Evolutionary conservation across 345 rosid genomes (phyloP), one percentile per base, ranked within the genome.

Genomic region (Gossypium turneri): DNA sequence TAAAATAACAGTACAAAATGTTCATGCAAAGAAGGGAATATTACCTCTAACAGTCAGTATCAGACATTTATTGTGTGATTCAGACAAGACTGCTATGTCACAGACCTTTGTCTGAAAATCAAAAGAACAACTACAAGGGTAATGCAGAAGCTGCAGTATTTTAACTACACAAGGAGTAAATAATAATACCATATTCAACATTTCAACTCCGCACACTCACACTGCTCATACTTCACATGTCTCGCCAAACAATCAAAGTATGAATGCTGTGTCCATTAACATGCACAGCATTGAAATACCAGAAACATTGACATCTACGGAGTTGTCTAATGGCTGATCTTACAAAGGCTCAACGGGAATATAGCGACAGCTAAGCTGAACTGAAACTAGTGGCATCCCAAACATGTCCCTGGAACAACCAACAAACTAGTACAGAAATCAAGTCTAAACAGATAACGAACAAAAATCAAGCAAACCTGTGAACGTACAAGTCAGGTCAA

Each of bases 171-270:
- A 48, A 20, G 20, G 58, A 68, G 44, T 9, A 34, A 34, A 34
- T 51, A 24, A 68, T 45, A 67, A 16, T 66, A 66, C 71, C 55
- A 7, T 22, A 45, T 67, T 66, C 70, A 65, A 22, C 70, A 19
- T 29, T 67, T 66, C 70, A 65, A 22, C 70, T 43, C 52, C 45
- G 4, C 12, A 66, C 34, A 13, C 70, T 66, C 70, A 12, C 51
- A 66, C 10, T 27, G 4, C 0, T 0, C 27, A 34, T 34, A 34
- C 7, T 34, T 34, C 41, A 34, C 41, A 4, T 34, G 41, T 34
- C 41, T 34, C 41, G 41, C 41, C 41, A 34, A 34, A 34, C 41
- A 34, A 47, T 47, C 55, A 22, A 67, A 67, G 71, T 45, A 47
- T 67, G 12, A 67, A 45, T 5, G 0, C 7, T 45, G 29, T n/a